Percentiles rank a stretch among this genome's conserved stretches.
These are phyloP conservation scores for Phaeosphaeriaceae sp. DNA, from an alignment of 2,329 filamentous ascomycete genomes.

Conservation along the genomic window DNA sequence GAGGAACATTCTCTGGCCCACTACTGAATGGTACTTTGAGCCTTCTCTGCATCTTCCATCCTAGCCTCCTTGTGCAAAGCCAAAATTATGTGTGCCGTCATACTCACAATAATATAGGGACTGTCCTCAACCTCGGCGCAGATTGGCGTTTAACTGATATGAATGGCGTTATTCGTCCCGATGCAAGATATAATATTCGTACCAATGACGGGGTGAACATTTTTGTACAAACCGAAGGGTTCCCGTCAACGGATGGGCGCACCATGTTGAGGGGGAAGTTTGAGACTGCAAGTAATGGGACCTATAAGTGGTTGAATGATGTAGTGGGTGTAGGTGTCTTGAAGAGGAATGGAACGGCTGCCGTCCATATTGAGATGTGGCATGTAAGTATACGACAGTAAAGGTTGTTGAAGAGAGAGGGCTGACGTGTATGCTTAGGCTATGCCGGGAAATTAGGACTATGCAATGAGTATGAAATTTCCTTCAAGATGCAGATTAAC, in stretches of 20 bases:
- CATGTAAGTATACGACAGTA: constrained; percentile 14
- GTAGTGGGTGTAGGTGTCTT: constrained; percentile 39
- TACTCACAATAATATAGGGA: constrained; percentile 22
- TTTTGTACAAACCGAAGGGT: constrained; percentile 42
- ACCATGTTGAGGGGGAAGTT: constrained; percentile 43
- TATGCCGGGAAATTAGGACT: neutral
- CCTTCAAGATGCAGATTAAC: no score
- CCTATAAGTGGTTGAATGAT: constrained; percentile 49
- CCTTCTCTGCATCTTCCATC: neutral
- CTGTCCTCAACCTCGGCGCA: constrained; percentile 45
- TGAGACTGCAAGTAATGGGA: constrained; percentile 41
- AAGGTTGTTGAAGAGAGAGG: neutral
- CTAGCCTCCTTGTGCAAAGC: neutral
- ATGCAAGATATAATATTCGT: constrained; percentile 47
- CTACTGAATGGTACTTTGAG: constrained; percentile 25
- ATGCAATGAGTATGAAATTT: no score
- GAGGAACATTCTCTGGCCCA: constrained; percentile 39
- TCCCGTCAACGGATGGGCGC: constrained; percentile 30
- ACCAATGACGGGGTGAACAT: constrained; percentile 46
- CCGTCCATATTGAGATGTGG: constrained; percentile 37
- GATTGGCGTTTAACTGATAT: constrained; percentile 47
- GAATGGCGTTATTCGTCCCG: constrained; percentile 35
- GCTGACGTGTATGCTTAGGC: constrained; percentile 5
- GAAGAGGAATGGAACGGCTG: constrained; percentile 22
- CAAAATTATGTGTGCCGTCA: constrained; percentile 9